phyloP scores from a whole-genome alignment of 1,284 basidiomycete genomes.

The Schizophyllum amplum region DNA sequence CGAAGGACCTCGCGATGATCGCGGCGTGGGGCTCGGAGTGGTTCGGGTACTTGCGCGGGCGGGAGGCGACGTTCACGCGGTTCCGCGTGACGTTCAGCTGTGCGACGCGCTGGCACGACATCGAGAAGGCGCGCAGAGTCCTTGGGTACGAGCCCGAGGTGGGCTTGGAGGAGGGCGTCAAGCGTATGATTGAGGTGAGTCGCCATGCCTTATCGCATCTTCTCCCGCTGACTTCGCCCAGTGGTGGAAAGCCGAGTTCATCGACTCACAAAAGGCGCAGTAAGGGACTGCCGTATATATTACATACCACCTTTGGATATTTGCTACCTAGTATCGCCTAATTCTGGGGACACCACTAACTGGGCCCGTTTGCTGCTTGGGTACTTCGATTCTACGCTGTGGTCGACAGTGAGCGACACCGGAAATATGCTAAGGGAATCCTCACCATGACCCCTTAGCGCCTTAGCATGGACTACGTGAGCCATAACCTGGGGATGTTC shows the following conservation, averaged over 20 bases:
- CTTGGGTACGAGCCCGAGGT: slow-evolving; percentile 92
- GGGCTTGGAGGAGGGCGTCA: slow-evolving; percentile 84
- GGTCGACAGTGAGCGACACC: too few relatives aligned
- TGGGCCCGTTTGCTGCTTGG: background rate
- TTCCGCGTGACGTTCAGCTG: slow-evolving; percentile 79
- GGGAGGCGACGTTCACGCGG: slow-evolving; percentile 84
- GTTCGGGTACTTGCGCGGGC: slow-evolving; percentile 69
- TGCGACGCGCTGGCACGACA: slow-evolving; percentile 83
- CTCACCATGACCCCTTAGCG: too few relatives aligned
- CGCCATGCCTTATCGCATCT: background rate
- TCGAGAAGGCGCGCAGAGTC: slow-evolving; percentile 88
- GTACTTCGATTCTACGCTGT: too few relatives aligned
- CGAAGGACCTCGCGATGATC: slow-evolving; percentile 58
- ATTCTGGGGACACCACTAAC: background rate
- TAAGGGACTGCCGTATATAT: background rate
- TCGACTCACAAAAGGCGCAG: background rate
- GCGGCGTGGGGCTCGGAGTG: slow-evolving; percentile 71
- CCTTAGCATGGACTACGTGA: too few relatives aligned
- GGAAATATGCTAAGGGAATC: too few relatives aligned
- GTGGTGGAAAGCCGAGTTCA: background rate
- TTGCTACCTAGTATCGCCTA: background rate
- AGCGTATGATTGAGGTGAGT: slow-evolving; percentile 67
- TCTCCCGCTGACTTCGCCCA: background rate
- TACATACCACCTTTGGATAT: background rate
- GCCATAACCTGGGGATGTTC: too few relatives aligned